Evolutionary conservation across 2,329 filamentous ascomycete genomes (phyloP).

Genomic region (Fusarium sp.): DNA sequence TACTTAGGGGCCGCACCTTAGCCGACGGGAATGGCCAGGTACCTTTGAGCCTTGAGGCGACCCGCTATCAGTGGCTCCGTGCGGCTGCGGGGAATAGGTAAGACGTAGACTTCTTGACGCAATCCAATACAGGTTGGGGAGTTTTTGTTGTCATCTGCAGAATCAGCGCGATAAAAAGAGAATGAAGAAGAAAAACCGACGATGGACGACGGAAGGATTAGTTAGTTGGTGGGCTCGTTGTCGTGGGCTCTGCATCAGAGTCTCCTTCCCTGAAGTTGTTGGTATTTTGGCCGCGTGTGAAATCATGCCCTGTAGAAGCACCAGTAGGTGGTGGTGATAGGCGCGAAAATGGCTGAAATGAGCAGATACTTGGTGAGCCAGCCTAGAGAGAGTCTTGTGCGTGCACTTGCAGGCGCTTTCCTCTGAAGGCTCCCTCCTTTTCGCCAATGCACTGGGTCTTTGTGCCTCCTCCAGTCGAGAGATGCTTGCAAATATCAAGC

Average conservation of each 20-base stretch:
- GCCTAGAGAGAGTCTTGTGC: slow-evolving; percentile 22
- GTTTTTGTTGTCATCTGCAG: slow-evolving; percentile 15
- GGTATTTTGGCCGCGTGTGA: slow-evolving; percentile 1
- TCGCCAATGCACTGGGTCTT: slow-evolving; percentile 7
- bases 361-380: slow-evolving; percentile 12
- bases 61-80: slow-evolving; percentile 37
- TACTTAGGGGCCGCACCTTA: slow-evolving; percentile 47
- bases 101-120: slow-evolving; percentile 5
- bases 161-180: slow-evolving; percentile 10
- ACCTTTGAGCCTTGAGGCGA: slow-evolving; percentile 13
- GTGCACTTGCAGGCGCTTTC: slow-evolving; percentile 44
- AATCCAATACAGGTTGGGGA: slow-evolving; percentile 16
- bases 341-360: slow-evolving; percentile 19
- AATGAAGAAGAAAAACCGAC: neutral
- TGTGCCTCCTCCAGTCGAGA: slow-evolving; percentile 15
- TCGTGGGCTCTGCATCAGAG: neutral
- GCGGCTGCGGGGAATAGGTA: slow-evolving; percentile 35
- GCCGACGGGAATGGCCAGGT: slow-evolving; percentile 45
- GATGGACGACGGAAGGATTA: neutral
- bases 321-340: slow-evolving; percentile 14
- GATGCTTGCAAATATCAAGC: slow-evolving; percentile 33
- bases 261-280: slow-evolving; percentile 1
- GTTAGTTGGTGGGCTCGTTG: too few species aligned
- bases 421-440: slow-evolving; percentile 11
- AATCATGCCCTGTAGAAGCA: slow-evolving; percentile 4